A percentile compares a stretch with the other conserved stretches of the same genome.
These are phyloP conservation scores for Huntiella abstrusa DNA, from an alignment of 2,329 filamentous ascomycete genomes.

Conservation along the genomic window DNA sequence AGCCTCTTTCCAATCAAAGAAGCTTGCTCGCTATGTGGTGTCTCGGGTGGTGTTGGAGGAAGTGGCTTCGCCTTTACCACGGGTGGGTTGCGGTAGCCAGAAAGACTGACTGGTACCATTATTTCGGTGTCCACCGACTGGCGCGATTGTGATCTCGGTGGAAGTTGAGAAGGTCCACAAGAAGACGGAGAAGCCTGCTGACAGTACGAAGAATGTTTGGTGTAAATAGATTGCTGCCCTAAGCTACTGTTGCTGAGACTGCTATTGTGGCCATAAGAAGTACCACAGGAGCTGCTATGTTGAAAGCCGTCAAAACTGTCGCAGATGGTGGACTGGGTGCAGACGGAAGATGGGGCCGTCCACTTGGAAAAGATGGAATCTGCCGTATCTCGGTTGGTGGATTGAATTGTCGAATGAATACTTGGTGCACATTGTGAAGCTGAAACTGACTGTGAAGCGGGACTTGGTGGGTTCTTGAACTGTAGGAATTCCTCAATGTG, in stretches of 20 bases:
- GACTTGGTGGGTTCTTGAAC: conserved; percentile 3
- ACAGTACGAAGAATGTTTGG: conserved; percentile 18
- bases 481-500: conserved; percentile 1
- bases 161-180: conserved; percentile 21
- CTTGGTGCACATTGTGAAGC: neutral
- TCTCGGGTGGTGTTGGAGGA: conserved; percentile 9
- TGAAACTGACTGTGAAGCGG: conserved; percentile 3
- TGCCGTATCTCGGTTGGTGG: conserved; percentile 1
- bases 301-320: conserved; percentile 1
- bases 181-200: conserved; percentile 18
- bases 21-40: conserved; percentile 2
- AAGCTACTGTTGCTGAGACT: neutral
- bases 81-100: neutral
- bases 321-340: conserved; percentile 7
- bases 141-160: conserved; percentile 21
- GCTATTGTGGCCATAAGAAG: neutral
- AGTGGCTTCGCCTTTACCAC: neutral
- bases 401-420: neutral
- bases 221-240: conserved; percentile 11
- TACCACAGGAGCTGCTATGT: conserved; percentile 1
- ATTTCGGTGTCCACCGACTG: conserved; percentile 12
- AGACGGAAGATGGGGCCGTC: conserved; percentile 4
- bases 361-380: conserved; percentile 9
- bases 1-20: too few species aligned
- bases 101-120: neutral